Evolutionary conservation across 2,329 filamentous ascomycete genomes (phyloP).

Genomic region (Colletotrichum simmondsii): DNA sequence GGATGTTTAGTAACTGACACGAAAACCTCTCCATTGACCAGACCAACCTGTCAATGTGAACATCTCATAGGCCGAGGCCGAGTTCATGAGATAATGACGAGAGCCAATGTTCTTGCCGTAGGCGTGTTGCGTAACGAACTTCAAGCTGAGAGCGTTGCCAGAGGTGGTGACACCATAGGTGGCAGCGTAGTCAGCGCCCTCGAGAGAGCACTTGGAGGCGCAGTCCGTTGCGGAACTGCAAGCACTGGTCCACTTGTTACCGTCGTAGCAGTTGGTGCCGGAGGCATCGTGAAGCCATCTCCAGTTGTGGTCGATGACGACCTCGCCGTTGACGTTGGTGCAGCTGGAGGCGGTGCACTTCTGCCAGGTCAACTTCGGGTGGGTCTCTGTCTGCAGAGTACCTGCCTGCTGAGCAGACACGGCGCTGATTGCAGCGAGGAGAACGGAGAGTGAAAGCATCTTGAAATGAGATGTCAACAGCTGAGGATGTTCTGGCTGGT

Average conservation of each 20-base stretch:
- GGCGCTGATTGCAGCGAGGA: constrained; percentile 46
- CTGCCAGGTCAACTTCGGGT: constrained; percentile 65
- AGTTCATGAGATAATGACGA: constrained; percentile 69
- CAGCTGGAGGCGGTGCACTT: constrained; percentile 64
- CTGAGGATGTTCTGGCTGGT: background rate
- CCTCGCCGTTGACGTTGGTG: constrained; percentile 56
- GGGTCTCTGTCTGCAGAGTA: constrained; percentile 57
- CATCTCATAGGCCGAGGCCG: constrained; percentile 66
- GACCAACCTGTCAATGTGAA: constrained; percentile 60
- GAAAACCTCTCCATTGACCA: too few relatives aligned
- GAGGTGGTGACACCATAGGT: constrained; percentile 66
- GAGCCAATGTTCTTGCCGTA: constrained; percentile 56
- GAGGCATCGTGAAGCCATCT: constrained; percentile 64
- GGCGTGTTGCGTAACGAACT: constrained; percentile 62
- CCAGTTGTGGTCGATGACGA: constrained; percentile 71
- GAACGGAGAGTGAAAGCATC: constrained; percentile 43
- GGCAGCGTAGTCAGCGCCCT: constrained; percentile 61
- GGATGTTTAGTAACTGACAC: too few relatives aligned
- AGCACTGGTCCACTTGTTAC: constrained; percentile 56
- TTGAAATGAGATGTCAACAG: background rate
- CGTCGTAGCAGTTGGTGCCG: constrained; percentile 66
- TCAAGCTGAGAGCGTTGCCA: constrained; percentile 61
- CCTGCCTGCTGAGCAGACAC: constrained; percentile 62
- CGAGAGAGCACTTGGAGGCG: constrained; percentile 61
- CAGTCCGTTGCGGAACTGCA: constrained; percentile 55